These are phyloP conservation scores for Knoxdaviesia capensis DNA, from an alignment of 2,329 filamentous ascomycete genomes.

Conservation along the genomic window DNA sequence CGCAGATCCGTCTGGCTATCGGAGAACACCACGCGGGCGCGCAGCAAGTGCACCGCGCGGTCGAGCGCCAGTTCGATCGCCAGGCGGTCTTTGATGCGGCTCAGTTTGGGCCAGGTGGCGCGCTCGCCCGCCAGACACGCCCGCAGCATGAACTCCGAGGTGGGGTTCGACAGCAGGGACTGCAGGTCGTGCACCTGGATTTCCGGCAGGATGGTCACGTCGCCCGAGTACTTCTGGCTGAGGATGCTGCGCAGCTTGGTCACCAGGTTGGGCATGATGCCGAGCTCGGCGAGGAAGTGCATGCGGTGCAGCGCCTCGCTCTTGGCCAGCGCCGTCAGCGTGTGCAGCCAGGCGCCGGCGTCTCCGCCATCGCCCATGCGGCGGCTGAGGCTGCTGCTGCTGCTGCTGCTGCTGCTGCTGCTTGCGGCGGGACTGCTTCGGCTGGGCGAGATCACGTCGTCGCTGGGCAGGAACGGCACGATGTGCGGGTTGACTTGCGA, in stretches of 20 bases:
- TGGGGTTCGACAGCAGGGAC: slow-evolving; percentile 65
- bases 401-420: slow-evolving; percentile 1
- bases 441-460: slow-evolving; percentile 34
- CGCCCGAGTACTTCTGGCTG: slow-evolving; percentile 79
- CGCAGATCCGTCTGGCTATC: slow-evolving; percentile 41
- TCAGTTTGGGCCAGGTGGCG: slow-evolving; percentile 82
- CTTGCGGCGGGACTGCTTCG: slow-evolving; percentile 1
- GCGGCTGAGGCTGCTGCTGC: slow-evolving; percentile 2
- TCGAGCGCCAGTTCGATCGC: slow-evolving; percentile 77
- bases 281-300: slow-evolving; percentile 61
- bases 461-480: slow-evolving; percentile 61
- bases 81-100: slow-evolving; percentile 67
- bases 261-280: slow-evolving; percentile 58
- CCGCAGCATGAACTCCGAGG: slow-evolving; percentile 65
- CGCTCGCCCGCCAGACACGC: slow-evolving; percentile 61
- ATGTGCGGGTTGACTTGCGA: slow-evolving; percentile 94
- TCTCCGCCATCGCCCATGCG: slow-evolving; percentile 11
- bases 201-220: slow-evolving; percentile 82
- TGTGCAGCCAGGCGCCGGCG: slow-evolving; percentile 39
- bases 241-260: slow-evolving; percentile 66
- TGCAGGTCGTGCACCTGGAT: slow-evolving; percentile 57
- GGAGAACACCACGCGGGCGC: slow-evolving; percentile 44
- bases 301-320: slow-evolving; percentile 65
- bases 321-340: slow-evolving; percentile 51
- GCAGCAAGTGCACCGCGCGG: slow-evolving; percentile 47